phyloP scores from a whole-genome alignment of 2,329 filamentous ascomycete species.

The Colletotrichum lini region DNA sequence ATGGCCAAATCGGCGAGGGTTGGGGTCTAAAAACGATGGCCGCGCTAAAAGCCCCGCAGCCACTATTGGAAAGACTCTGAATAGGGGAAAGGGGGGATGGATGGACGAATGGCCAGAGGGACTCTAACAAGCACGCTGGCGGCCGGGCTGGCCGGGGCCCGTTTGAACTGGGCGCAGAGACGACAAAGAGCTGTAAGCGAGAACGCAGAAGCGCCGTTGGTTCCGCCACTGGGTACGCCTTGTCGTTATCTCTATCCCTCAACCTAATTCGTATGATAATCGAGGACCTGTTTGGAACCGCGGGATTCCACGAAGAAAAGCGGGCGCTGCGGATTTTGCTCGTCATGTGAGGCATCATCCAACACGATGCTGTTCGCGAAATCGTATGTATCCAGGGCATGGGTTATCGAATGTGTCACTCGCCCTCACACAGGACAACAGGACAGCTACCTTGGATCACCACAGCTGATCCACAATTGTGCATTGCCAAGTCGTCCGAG shows the following conservation, averaged over 20 bases:
- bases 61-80: conserved; percentile 36
- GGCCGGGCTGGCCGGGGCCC: not conserved
- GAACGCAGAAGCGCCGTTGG: conserved; percentile 20
- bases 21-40: conserved; percentile 16
- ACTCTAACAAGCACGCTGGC: conserved; percentile 19
- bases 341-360: conserved; percentile 42
- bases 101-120: not conserved
- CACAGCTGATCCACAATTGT: conserved; percentile 25
- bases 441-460: conserved; percentile 32
- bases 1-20: conserved; percentile 24
- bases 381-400: conserved; percentile 30
- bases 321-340: conserved; percentile 39
- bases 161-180: not conserved
- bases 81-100: conserved; percentile 19
- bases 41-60: conserved; percentile 35
- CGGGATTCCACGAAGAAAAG: conserved; percentile 34
- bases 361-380: conserved; percentile 28
- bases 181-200: not conserved
- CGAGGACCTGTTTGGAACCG: conserved; percentile 10
- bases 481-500: conserved; percentile 35
- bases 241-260: not conserved
- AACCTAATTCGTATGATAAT: not conserved
- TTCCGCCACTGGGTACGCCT: conserved; percentile 22
- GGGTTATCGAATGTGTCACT: conserved; percentile 13
- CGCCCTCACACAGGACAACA: conserved; percentile 9